Conservation (phyloP, 257 asterid species). For the Solanum chilense region DNA sequence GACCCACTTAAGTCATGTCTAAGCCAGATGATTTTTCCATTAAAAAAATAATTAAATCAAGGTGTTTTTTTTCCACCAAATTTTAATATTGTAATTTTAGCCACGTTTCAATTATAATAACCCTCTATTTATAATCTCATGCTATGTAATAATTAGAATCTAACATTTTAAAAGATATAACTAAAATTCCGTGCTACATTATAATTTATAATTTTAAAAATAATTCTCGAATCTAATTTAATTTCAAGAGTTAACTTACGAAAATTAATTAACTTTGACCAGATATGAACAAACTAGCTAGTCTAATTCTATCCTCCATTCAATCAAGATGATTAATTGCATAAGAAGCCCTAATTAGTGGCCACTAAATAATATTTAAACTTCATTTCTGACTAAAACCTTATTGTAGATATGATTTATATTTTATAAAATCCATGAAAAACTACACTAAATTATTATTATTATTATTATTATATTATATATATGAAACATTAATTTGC, state of each 20-base stretch:
- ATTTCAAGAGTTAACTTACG: too few relatives aligned
- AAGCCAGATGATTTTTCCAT: too few relatives aligned
- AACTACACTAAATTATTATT: too few relatives aligned
- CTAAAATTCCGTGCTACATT: fast-evolving
- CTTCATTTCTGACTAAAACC: background rate
- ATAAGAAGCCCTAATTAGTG: background rate
- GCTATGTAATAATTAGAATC: background rate
- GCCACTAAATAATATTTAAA: background rate
- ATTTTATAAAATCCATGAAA: background rate
- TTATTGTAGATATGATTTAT: background rate
- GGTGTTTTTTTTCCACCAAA: background rate
- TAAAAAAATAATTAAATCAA: background rate
- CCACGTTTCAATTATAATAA: background rate
- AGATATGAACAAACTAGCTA: background rate
- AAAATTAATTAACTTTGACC: too few relatives aligned
- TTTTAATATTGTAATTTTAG: background rate
- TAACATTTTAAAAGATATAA: background rate
- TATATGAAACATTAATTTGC: background rate
- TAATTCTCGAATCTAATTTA: too few relatives aligned
- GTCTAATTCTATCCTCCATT: background rate
- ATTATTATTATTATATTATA: too few relatives aligned
- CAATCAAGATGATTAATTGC: background rate
- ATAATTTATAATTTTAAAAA: too few relatives aligned
- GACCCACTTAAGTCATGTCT: too few relatives aligned
- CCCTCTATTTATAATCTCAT: background rate